Percentiles rank a stretch among this genome's conserved stretches.
These are phyloP conservation scores for Tetrahymena thermophila DNA, from an alignment of 73 alveolate species.

Conservation along the genomic window DNA sequence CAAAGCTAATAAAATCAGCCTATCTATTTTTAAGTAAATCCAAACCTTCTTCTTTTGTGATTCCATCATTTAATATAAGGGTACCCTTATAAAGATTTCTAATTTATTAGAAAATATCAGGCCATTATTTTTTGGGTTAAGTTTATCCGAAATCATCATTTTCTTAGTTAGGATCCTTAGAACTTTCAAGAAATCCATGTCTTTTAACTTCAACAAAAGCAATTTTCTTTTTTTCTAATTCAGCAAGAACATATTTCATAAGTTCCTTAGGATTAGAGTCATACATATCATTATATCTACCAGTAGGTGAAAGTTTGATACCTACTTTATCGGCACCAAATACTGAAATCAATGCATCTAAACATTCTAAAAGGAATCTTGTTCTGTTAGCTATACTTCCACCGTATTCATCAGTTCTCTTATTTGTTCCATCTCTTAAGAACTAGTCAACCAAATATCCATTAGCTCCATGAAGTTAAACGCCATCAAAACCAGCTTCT, in stretches of 20 bases:
- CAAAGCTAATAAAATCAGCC: slow-evolving; percentile 19
- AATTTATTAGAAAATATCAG: neutral
- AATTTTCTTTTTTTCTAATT: slow-evolving; percentile 30
- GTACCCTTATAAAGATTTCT: slow-evolving; percentile 8
- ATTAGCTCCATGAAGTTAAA: slow-evolving; percentile 74
- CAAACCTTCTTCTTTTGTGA: slow-evolving; percentile 9
- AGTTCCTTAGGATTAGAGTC: slow-evolving; percentile 50
- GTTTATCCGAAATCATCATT: neutral
- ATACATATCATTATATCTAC: slow-evolving; percentile 38
- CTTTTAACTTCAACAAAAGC: slow-evolving; percentile 42
- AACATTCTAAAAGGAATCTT: slow-evolving; percentile 62
- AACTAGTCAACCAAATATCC: slow-evolving; percentile 66
- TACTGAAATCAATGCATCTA: slow-evolving; percentile 47
- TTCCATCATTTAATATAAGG: slow-evolving; percentile 5
- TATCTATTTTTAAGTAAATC: neutral
- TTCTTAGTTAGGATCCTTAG: neutral
- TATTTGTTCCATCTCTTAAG: slow-evolving; percentile 57
- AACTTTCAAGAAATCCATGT: neutral
- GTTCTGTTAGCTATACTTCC: slow-evolving; percentile 74
- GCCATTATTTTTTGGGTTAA: neutral
- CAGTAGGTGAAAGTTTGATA: slow-evolving; percentile 49
- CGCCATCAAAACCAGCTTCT: slow-evolving; percentile 89
- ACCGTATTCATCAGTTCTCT: slow-evolving; percentile 84
- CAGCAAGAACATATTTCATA: slow-evolving; percentile 23
- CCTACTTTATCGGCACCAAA: slow-evolving; percentile 52